Conservation (phyloP, 805 yeast species). For the Candida endomychidarum region DNA sequence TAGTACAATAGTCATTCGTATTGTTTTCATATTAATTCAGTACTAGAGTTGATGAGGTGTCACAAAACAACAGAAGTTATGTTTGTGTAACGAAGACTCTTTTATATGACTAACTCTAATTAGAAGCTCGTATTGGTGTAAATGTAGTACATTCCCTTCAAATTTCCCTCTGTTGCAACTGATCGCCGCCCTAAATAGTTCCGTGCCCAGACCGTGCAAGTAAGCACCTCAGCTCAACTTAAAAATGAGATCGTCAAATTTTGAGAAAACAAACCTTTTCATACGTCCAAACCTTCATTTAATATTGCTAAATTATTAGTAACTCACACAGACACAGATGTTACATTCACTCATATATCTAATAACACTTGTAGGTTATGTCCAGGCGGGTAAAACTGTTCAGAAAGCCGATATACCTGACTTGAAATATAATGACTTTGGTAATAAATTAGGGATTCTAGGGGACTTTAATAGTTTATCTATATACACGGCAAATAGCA, state of each 20-base stretch:
- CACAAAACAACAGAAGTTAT: no score
- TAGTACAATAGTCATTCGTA: no score
- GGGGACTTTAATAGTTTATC: slow-evolving; percentile 32
- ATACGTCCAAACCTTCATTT: not conserved
- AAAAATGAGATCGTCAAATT: not conserved
- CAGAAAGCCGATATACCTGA: slow-evolving; percentile 24
- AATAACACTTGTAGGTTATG: not conserved
- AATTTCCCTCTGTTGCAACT: no score
- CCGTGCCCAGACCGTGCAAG: no score
- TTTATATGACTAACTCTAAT: no score
- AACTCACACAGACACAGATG: not conserved
- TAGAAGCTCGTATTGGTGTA: no score
- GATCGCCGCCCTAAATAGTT: no score
- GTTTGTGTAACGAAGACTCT: no score
- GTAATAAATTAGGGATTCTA: slow-evolving; percentile 31
- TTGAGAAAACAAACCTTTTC: slow-evolving; percentile 1
- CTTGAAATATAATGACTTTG: slow-evolving; percentile 25
- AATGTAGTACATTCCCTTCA: not conserved
- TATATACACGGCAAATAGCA: slow-evolving; percentile 27
- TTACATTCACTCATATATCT: not conserved
- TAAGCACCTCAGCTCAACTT: not conserved
- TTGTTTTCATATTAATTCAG: no score
- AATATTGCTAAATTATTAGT: not conserved
- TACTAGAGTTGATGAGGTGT: no score
- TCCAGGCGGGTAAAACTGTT: slow-evolving; percentile 17